These are phyloP conservation scores for Neophaeococcomyces mojaviensis DNA, from an alignment of 2,329 filamentous ascomycete species.

Conservation along the genomic window DNA sequence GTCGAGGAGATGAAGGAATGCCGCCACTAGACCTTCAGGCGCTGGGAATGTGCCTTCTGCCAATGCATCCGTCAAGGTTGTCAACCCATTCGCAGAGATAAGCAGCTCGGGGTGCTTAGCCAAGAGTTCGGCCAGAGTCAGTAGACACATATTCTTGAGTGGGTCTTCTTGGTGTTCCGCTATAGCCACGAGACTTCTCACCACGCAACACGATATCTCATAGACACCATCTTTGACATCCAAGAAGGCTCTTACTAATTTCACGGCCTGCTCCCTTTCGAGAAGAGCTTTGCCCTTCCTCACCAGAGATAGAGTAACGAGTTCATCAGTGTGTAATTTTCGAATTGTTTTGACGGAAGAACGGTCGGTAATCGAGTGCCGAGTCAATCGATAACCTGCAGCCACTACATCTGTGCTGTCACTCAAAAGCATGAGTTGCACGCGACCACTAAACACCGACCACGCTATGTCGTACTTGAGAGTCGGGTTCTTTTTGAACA, in stretches of 20 bases:
- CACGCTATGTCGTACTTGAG: conserved; percentile 95
- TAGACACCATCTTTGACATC: conserved; percentile 88
- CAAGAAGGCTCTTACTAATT: conserved; percentile 89
- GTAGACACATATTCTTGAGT: conserved; percentile 78
- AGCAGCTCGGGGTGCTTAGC: conserved; percentile 76
- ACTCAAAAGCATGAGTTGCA: conserved; percentile 93
- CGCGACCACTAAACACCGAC: conserved; percentile 86
- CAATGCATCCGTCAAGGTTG: conserved; percentile 82
- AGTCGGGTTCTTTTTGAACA: conserved; percentile 89
- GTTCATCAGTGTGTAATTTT: conserved; percentile 78
- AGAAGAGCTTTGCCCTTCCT: conserved; percentile 97
- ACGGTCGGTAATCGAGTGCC: conserved; percentile 89
- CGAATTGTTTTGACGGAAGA: conserved; percentile 84
- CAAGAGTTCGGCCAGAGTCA: conserved; percentile 87
- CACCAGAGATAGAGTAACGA: conserved; percentile 84
- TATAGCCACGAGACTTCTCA: conserved; percentile 82
- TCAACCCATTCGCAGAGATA: conserved; percentile 74
- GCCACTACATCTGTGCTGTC: conserved; percentile 94
- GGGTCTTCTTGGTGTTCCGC: conserved; percentile 82
- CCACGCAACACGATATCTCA: conserved; percentile 79
- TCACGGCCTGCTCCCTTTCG: conserved; percentile 91
- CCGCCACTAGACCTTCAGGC: conserved; percentile 76
- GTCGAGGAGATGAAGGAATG: conserved; percentile 86
- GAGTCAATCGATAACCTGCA: conserved; percentile 83
- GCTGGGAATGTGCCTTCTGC: conserved; percentile 87